phyloP scores from a whole-genome alignment of 495 filamentous ascomycete species.

The Polyplosphaeria fusca region DNA sequence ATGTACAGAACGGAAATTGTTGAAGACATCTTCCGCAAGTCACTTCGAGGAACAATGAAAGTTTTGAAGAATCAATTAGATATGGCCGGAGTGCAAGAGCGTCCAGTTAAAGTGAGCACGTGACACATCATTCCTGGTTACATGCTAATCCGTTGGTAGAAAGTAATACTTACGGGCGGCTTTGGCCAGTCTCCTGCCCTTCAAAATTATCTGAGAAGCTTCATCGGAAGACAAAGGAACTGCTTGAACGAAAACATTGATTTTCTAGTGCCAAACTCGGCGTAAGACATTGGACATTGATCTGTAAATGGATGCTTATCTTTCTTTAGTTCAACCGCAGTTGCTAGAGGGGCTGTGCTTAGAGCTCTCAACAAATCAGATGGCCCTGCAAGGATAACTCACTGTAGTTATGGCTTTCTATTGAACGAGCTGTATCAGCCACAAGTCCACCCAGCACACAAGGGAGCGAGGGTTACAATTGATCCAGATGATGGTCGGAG shows the following conservation, averaged over 20 bases:
- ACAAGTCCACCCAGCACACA: conserved; percentile 26
- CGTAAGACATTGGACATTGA: background rate
- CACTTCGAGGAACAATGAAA: background rate
- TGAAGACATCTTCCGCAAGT: too few relatives aligned
- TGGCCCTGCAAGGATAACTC: conserved; percentile 28
- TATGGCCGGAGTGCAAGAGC: background rate
- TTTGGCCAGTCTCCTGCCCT: conserved; percentile 37
- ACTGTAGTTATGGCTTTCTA: conserved; percentile 39
- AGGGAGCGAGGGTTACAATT: conserved; percentile 2
- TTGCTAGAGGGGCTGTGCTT: conserved; percentile 38
- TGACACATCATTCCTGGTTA: background rate
- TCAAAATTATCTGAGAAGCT: conserved; percentile 16
- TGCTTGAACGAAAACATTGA: background rate
- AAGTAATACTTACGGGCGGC: conserved; percentile 40
- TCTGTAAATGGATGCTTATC: too few relatives aligned
- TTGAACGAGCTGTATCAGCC: conserved; percentile 27
- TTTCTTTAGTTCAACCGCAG: conserved; percentile 17
- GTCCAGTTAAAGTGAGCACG: background rate
- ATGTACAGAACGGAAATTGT: too few relatives aligned
- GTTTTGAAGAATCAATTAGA: conserved; percentile 3
- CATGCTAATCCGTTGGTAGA: conserved; percentile 13
- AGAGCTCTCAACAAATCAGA: conserved; percentile 31
- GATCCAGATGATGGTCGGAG: too few relatives aligned
- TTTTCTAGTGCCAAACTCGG: background rate
- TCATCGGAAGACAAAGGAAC: conserved; percentile 6